These are phyloP conservation scores for Mycena crocata DNA, from an alignment of 768 basidiomycete genomes.

Conservation along the genomic window DNA sequence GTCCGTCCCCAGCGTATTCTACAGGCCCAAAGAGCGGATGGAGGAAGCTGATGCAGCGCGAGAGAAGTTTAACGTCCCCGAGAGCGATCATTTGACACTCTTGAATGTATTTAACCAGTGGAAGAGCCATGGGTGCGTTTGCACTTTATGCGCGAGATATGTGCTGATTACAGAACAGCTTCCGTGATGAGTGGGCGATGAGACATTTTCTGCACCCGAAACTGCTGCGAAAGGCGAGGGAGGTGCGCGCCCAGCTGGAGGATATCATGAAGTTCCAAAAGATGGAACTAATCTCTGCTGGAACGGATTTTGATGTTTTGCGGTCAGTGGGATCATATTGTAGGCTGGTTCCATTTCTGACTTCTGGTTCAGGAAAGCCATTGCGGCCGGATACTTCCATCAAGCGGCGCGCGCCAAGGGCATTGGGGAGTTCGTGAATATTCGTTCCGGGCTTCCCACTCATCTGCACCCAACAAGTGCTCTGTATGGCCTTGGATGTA, in stretches of 20 bases:
- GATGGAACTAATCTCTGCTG: conserved; percentile 91
- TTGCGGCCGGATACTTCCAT: conserved; percentile 98
- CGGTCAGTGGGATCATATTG: conserved; percentile 52
- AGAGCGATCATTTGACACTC: conserved; percentile 96
- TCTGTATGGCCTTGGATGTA: conserved; percentile 94
- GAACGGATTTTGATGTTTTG: conserved; percentile 95
- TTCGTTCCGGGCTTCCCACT: conserved; percentile 93
- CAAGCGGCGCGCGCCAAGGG: conserved; percentile 98
- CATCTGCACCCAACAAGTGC: conserved; percentile 98
- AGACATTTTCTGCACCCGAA: conserved; percentile 98
- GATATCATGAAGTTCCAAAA: conserved; percentile 99
- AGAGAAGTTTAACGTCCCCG: conserved; percentile 98
- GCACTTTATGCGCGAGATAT: conserved; percentile 39
- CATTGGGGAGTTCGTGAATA: conserved; percentile 98
- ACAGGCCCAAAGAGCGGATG: conserved; percentile 95
- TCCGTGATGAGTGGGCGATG: conserved; percentile 94
- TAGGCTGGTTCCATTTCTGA: neutral
- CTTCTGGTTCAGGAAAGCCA: conserved; percentile 79
- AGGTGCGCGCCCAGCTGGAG: conserved; percentile 95
- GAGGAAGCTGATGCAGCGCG: conserved; percentile 98
- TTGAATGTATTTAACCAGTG: conserved; percentile 98
- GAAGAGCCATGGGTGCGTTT: conserved; percentile 88
- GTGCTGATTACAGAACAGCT: conserved; percentile 57
- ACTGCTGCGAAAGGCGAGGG: conserved; percentile 91
- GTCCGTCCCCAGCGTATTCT: conserved; percentile 97